A percentile compares a stretch with the other conserved stretches of the same genome.
Conservation (phyloP, 2,329 filamentous ascomycete genomes). For the Penicillium verrucosum region DNA sequence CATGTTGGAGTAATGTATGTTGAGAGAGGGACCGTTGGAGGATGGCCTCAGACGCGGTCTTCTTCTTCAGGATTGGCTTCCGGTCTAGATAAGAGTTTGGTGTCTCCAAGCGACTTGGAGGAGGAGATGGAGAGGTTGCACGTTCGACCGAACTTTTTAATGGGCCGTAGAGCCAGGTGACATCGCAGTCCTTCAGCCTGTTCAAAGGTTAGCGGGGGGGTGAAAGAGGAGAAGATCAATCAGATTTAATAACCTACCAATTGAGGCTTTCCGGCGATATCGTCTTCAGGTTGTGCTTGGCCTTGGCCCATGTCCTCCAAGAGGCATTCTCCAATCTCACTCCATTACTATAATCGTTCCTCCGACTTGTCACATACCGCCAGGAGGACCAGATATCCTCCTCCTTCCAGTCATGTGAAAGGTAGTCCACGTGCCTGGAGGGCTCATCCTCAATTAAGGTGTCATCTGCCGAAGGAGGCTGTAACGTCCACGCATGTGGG, state of each 20-base stretch:
- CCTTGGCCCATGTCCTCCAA: constrained; percentile 95
- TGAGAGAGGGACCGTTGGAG: constrained; percentile 83
- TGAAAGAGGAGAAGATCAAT: background rate
- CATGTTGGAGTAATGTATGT: constrained; percentile 85
- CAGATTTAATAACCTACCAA: constrained; percentile 61
- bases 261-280: constrained; percentile 89
- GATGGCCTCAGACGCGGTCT: constrained; percentile 94
- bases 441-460: constrained; percentile 70
- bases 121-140: constrained; percentile 40
- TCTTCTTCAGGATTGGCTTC: constrained; percentile 94
- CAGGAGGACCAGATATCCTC: constrained; percentile 98
- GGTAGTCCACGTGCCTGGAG: constrained; percentile 88
- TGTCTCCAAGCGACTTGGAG: constrained; percentile 56
- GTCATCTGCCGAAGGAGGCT: constrained; percentile 70
- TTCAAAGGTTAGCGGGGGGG: constrained; percentile 9
- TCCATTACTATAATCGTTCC: constrained; percentile 74
- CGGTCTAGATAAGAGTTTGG: constrained; percentile 67
- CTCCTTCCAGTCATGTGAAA: constrained; percentile 89
- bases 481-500: constrained; percentile 59
- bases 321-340: constrained; percentile 89
- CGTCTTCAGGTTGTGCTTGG: constrained; percentile 80
- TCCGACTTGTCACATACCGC: constrained; percentile 83
- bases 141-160: constrained; percentile 65
- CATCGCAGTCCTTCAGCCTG: constrained; percentile 95
- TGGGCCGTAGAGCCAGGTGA: constrained; percentile 96